A percentile compares a stretch with the other conserved stretches of the same genome.
phyloP scores from a whole-genome alignment of 352 stramenopile species.

The Globisporangium splendens region DNA sequence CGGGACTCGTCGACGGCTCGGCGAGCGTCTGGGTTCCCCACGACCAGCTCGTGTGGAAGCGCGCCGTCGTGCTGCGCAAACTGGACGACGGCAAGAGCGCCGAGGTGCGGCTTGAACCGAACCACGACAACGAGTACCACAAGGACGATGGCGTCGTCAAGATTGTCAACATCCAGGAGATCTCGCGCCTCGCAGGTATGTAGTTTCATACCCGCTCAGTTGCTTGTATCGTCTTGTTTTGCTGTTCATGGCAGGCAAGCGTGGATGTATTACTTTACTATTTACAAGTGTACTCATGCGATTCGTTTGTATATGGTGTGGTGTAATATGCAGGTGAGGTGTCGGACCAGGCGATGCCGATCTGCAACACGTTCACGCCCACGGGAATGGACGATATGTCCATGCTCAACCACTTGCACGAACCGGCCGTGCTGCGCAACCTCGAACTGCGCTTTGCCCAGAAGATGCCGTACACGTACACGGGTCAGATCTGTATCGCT shows the following conservation, averaged over 20 bases:
- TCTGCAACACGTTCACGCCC: slow-evolving; percentile 58
- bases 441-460: slow-evolving; percentile 72
- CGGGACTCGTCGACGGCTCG: slow-evolving; percentile 51
- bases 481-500: slow-evolving; percentile 94
- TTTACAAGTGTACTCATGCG: not conserved
- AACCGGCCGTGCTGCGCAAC: slow-evolving; percentile 89
- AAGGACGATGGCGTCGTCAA: slow-evolving; percentile 59
- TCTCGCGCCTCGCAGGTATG: slow-evolving; percentile 53
- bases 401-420: slow-evolving; percentile 83
- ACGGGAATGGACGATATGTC: slow-evolving; percentile 59
- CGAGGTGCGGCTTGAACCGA: slow-evolving; percentile 60
- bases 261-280: not conserved
- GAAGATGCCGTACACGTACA: slow-evolving; percentile 92
- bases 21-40: slow-evolving; percentile 83
- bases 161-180: slow-evolving; percentile 56
- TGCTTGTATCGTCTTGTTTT: not conserved
- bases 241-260: not conserved
- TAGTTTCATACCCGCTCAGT: not conserved
- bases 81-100: slow-evolving; percentile 43
- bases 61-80: slow-evolving; percentile 59
- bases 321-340: slow-evolving; percentile 37
- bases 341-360: slow-evolving; percentile 64
- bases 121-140: slow-evolving; percentile 50
- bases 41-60: slow-evolving; percentile 73
- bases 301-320: not conserved